Evolutionary conservation across 2,329 filamentous ascomycete species (phyloP), one percentile per base, ranked within the genome.

Genomic region (Sclerotinia nivalis): DNA sequence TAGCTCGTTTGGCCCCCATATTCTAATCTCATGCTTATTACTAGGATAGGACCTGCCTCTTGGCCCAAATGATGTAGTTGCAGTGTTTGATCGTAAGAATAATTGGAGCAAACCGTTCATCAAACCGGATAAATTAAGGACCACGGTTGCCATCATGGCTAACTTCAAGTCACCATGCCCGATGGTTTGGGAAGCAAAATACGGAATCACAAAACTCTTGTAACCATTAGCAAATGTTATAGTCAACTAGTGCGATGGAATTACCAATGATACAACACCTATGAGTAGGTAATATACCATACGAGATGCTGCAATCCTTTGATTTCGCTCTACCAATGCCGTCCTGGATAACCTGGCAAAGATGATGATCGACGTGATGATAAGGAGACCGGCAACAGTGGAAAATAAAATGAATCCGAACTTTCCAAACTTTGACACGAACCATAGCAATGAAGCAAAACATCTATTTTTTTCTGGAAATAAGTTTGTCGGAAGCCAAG

Each of bases 391-490:
- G n/a, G 84, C 80, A 56, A 89, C 82, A 28, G 82, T 76, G 31
- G 84, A 78, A 15, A 91, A 77, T 1, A 90, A 76, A 13, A 82
- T 82, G 69, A 91, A 85, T 70, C 84, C 85, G 7, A 85, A 83
- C 20, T 84, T 77, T n/a, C 87, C 84, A 79, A 88, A 92, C 73
- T 82, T 83, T 69, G 86, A 83, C 55, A 91, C 81, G 72, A 90
- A 90, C 87, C 87, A 91, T 73, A 91, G 87, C 10, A 92, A 82
- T 8, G 87, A 88, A 34, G 88, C 88, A 74, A 91, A 88, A 80
- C 90, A 92, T 66, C 85, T 83, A 72, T 89, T 84, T 8, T 83
- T 83, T 56, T 89, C 84, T 6, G 81, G 83, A 72, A 85, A 80
- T 64, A 87, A 82, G 69, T 85, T 81, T 22, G 88, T 87, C 37